Base-by-base conservation (phyloP, 1,284 basidiomycete genomes). In the Mycosarcoma mackinlayi region DNA sequence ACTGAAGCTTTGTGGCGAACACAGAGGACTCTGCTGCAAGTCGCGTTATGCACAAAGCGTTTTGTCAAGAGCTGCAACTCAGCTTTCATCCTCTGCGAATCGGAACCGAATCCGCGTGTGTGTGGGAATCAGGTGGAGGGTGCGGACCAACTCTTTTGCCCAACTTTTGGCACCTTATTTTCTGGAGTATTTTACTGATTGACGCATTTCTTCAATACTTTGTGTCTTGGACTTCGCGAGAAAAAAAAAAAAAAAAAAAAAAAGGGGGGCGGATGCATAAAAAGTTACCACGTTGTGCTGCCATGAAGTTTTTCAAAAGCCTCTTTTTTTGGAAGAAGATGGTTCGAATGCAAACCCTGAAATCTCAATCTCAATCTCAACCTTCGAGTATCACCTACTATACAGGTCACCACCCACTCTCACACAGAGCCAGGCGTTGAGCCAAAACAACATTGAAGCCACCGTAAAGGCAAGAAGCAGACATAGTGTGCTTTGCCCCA, bases 241-340 rank as follows among this genome's bases (percentile, higher is more conserved):
- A n/a, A n/a, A n/a, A n/a, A n/a, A n/a, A n/a, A n/a, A n/a, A n/a
- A n/a, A 23, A 24, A 19, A 34, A 34, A 34, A 25, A 9, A n/a
- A 19, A 9, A 31, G 30, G 24, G 31, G 44, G 39, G 38, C 24
- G 38, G 33, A 27, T 31, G n/a, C n/a, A 37, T 23, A 28, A 42
- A 25, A 24, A 33, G 42, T 38, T 46, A n/a, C 51, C 42, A 47
- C 59, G 63, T 9, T 42, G 31, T 54, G 52, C 56, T 60, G 57
- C 48, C 52, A 42, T 9, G 56, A 56, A 60, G 35, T 60, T 56
- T 59, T 59, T 59, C 42, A n/a, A n/a, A n/a, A n/a, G n/a, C 30
- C 7, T 10, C 31, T 35, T 34, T 50, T 50, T 59, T 41, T 35
- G 31, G 37, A 38, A 21, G n/a, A n/a, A 34, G 25, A 37, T n/a